phyloP scores from a whole-genome alignment of 129 eudicot species.

The Ambrosia artemisiifolia region DNA sequence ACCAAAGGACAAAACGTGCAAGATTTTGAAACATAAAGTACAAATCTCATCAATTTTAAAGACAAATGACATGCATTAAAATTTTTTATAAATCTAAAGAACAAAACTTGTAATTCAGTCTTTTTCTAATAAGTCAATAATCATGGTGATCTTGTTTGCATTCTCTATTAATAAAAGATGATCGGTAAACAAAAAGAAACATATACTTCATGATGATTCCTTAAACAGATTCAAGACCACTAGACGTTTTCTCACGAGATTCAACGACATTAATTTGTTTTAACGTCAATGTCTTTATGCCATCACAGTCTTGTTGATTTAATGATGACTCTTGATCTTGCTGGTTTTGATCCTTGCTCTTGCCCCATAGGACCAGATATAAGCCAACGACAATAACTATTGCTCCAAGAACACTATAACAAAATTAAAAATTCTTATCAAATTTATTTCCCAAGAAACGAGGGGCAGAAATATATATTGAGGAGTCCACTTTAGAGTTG shows the following conservation, averaged over 20 bases:
- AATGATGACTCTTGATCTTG: conserved; percentile 4
- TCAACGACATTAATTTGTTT: not conserved
- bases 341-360: conserved; percentile 37
- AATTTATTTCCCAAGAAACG: not conserved
- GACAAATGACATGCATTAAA: no score
- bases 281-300: not conserved
- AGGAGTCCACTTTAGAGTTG: no score
- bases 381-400: conserved; percentile 41
- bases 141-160: no score
- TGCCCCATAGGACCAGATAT: conserved; percentile 57
- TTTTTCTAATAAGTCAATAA: no score
- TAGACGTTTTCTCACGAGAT: not conserved
- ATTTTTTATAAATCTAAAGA: no score
- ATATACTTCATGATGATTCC: not conserved
- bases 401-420: conserved; percentile 48
- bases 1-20: no score
- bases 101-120: no score
- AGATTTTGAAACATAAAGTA: no score
- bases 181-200: no score
- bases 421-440: not conserved
- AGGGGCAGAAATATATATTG: no score
- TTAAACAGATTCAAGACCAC: conserved; percentile 21
- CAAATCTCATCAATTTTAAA: no score
- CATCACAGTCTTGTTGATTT: conserved; percentile 1
- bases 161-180: no score